Evolutionary conservation across 257 asterid species (phyloP).

Genomic region (Solanum etuberosum): DNA sequence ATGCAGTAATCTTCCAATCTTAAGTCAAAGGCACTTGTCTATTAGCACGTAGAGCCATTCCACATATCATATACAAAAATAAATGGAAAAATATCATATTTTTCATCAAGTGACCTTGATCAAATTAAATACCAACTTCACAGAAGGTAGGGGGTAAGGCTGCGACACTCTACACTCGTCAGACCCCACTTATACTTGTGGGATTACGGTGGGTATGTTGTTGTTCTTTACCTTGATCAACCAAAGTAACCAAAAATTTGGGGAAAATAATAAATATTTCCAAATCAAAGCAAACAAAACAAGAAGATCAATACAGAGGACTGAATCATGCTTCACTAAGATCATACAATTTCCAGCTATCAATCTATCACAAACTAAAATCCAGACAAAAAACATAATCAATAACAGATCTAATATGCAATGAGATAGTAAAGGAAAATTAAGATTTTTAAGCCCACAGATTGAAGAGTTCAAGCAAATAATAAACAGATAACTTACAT

Average conservation of each 20-base stretch:
- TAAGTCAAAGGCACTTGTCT: background rate
- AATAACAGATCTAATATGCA: background rate
- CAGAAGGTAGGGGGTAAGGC: background rate
- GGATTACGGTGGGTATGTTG: background rate
- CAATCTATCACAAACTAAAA: background rate
- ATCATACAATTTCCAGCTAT: background rate
- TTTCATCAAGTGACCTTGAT: background rate
- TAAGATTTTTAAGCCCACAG: background rate
- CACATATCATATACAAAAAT: background rate
- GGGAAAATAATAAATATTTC: background rate
- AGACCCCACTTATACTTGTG: background rate
- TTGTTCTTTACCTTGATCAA: background rate
- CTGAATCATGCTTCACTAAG: background rate
- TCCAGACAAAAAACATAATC: background rate
- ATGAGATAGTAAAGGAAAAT: background rate
- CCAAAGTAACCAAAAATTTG: background rate
- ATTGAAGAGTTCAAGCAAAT: background rate
- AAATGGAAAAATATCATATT: background rate
- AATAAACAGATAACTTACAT: constrained; percentile 39
- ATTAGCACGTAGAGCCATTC: background rate
- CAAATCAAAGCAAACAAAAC: background rate
- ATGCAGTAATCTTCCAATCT: background rate
- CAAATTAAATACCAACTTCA: background rate
- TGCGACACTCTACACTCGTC: background rate
- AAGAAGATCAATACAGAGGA: background rate